These are phyloP conservation scores for Chaetoscypha palmicola DNA, from an alignment of 2,329 filamentous ascomycete genomes.

Conservation along the genomic window DNA sequence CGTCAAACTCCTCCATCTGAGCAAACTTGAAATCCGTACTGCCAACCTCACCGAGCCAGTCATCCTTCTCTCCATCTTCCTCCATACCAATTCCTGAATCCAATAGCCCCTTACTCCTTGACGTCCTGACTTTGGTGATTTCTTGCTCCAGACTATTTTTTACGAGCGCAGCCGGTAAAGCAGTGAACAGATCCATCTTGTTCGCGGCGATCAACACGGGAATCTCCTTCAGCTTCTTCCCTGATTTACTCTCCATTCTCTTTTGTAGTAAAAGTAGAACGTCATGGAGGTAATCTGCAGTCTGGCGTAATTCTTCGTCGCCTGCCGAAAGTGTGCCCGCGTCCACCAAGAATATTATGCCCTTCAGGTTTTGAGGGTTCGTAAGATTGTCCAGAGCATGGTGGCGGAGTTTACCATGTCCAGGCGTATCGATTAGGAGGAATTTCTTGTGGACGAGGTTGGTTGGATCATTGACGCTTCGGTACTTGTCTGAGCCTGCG, in stretches of 20 bases:
- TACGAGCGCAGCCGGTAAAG: slow-evolving; percentile 71
- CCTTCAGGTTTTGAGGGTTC: slow-evolving; percentile 48
- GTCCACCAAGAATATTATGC: slow-evolving; percentile 84
- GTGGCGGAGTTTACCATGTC: slow-evolving; percentile 86
- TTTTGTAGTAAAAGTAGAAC: slow-evolving; percentile 78
- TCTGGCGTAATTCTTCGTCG: slow-evolving; percentile 57
- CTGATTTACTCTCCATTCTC: slow-evolving; percentile 50
- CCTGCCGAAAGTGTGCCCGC: slow-evolving; percentile 57
- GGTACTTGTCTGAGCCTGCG: slow-evolving; percentile 54
- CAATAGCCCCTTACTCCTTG: slow-evolving; percentile 71
- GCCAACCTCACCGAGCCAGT: slow-evolving; percentile 77
- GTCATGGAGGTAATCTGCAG: slow-evolving; percentile 83
- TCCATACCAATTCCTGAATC: slow-evolving; percentile 70
- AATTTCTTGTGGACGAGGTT: slow-evolving; percentile 57
- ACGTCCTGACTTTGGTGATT: slow-evolving; percentile 68
- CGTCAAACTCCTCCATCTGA: slow-evolving; percentile 76
- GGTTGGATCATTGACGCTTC: slow-evolving; percentile 58
- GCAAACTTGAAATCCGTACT: slow-evolving; percentile 71
- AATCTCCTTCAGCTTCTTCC: slow-evolving; percentile 52
- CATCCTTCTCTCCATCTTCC: slow-evolving; percentile 66
- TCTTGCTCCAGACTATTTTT: slow-evolving; percentile 71
- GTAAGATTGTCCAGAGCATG: slow-evolving; percentile 51
- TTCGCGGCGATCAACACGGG: slow-evolving; percentile 84
- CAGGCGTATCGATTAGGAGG: slow-evolving; percentile 80
- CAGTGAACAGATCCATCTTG: slow-evolving; percentile 93